Conservation (phyloP, 2,329 filamentous ascomycete genomes). For the Neofusicoccum laricinum region DNA sequence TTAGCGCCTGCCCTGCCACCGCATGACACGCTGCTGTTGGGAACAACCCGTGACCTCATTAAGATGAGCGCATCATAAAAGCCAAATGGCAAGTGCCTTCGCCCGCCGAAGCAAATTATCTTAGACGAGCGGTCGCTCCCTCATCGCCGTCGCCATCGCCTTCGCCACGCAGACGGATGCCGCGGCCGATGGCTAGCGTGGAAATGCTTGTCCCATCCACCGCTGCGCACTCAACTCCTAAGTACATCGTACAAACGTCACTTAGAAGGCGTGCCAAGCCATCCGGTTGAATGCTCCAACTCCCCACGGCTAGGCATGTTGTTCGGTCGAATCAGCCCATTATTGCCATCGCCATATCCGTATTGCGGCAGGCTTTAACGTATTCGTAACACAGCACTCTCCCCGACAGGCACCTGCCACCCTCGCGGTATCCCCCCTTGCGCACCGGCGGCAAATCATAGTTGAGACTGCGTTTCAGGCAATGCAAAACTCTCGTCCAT, state of each 20-base stretch:
- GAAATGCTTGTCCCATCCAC: too few relatives aligned
- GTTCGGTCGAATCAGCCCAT: too few relatives aligned
- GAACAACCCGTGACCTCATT: not conserved
- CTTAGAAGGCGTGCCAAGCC: too few relatives aligned
- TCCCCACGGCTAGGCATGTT: too few relatives aligned
- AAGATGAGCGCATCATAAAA: conserved; percentile 9
- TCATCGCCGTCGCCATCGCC: not conserved
- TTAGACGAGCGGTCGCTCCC: not conserved
- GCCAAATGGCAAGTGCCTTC: not conserved
- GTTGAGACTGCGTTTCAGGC: not conserved
- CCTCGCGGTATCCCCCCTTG: not conserved
- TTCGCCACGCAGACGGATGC: too few relatives aligned
- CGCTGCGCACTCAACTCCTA: too few relatives aligned
- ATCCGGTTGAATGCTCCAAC: too few relatives aligned
- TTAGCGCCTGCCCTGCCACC: not conserved
- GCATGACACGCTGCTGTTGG: not conserved
- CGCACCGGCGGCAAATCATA: not conserved
- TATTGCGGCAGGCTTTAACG: not conserved
- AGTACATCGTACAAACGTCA: too few relatives aligned
- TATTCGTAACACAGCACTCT: not conserved
- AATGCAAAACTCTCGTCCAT: conserved; percentile 14
- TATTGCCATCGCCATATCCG: not conserved
- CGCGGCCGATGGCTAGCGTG: too few relatives aligned
- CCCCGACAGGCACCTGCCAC: not conserved
- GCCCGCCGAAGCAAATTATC: not conserved